Base-by-base conservation (phyloP, 257 asterid genomes). In the Ocimum tenuiflorum region DNA sequence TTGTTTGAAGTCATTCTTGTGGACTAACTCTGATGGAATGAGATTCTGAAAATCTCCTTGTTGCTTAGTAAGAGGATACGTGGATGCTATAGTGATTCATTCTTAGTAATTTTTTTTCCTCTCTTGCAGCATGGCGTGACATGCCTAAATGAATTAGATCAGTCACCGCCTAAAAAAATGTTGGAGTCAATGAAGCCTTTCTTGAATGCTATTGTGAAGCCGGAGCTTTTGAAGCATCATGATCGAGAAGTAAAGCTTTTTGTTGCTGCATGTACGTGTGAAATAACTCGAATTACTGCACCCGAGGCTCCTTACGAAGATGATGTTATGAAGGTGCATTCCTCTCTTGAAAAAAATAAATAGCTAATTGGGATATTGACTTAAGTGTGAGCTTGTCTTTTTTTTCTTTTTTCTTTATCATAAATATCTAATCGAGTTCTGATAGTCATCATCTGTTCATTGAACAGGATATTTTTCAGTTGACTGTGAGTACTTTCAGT, bases 281-380 rank as follows among this genome's bases (percentile, higher is more conserved):
- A 94, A 79, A 94, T 94, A 73, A 91, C 95, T 69, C 85, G 99
- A 70, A 91, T 94, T 54, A 94, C 96, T 71, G 97, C 99, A 63
- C 99, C 99, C 0, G 95, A 88, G 74, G 89, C 96, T 72, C 99
- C 99, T 24, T 94, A 86, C 50, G 84, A 78, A 39, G 99, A 94
- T 68, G 94, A 88, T 74, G 69, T 83, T 56, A 72, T 94, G 62
- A 94, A 91, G 96, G 99, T 94, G 81, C 48, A 41, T 66, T 38
- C 49, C n/a, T 67, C 63, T 46, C 68, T 36, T 59, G 43, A 65
- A 73, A 60, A 61, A 24, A 23, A n/a, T 24, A 49, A 12, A 33
- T 33, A 35, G 50, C 59, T 29, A 46, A 45, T 47, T 53, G 70
- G 43, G 67, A 43, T 65, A 50, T 56, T 73, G 61, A 13, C 71